Evolutionary conservation across 176 grass and related monocot species (phyloP), one percentile per base, ranked within the genome.

Genomic region (Zea luxurians): DNA sequence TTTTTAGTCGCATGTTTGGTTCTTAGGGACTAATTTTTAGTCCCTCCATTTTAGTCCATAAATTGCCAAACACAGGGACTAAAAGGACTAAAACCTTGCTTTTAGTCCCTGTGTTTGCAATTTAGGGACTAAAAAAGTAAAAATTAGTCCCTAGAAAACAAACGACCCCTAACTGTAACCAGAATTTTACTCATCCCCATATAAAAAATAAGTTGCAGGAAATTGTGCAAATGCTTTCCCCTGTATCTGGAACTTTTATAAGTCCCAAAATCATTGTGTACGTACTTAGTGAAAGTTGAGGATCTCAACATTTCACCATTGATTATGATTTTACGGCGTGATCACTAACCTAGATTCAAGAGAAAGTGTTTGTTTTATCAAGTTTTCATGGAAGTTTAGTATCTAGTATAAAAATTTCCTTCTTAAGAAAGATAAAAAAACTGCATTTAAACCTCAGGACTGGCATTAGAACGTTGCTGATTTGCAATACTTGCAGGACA

Each of bases 241-340:
- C 46, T 61, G 2, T 64, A 12, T 41, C 13, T n/a, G 35, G 8
- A 72, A n/a, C 2, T 12, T 61, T 42, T 59, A 16, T 64, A 71
- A n/a, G 45, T 8, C 45, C 11, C 64, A 10, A 73, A 70, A 35
- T 46, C 54, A 38, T 37, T 53, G 12, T 1, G 10, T 58, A 11
- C 18, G 8, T 49, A 57, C 2, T 70, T 71, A 17, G 65, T 65
- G 66, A 87, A 78, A 72, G 12, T 78, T 44, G 17, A 76, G 66
- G 18, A 66, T 57, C 5, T 60, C 4, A 21, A 37, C 10, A 47
- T 41, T 34, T 68, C 41, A 85, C 48, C 48, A 58, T 68, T 74
- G 17, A 6, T 55, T 73, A 58, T 58, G 68, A 72, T 48, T 66
- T 85, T 15, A 61, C 16, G 67, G 49, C 11, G 16, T 66, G 45